These are phyloP conservation scores for Pezicula neosporulosa DNA, from an alignment of 2,329 filamentous ascomycete genomes.

Conservation along the genomic window DNA sequence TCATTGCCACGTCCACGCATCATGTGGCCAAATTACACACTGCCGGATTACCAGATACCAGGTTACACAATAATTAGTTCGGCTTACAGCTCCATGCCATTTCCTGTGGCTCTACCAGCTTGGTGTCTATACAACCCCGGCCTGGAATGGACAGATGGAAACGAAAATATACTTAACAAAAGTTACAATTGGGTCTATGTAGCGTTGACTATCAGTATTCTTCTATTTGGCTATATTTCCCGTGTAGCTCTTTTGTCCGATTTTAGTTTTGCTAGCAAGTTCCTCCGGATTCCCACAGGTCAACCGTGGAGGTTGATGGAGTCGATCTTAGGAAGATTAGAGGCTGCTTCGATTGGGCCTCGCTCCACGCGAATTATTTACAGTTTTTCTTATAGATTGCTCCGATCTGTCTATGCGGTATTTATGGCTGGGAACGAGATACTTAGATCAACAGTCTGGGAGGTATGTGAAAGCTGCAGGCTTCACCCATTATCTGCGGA, in stretches of 20 bases:
- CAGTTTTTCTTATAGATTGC: background rate
- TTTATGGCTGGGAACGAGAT: background rate
- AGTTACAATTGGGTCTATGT: background rate
- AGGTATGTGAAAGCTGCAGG: background rate
- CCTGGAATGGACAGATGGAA: background rate
- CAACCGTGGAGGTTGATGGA: background rate
- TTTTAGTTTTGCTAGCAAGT: background rate
- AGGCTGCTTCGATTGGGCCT: no score
- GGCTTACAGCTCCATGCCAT: no score
- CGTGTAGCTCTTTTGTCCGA: background rate
- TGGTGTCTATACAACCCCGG: conserved; percentile 5
- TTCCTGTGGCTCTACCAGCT: background rate
- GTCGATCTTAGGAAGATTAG: background rate
- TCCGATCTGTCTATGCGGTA: background rate
- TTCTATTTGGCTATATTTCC: background rate
- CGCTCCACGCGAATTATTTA: no score
- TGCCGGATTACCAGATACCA: no score
- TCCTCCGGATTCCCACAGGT: background rate
- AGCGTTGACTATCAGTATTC: background rate
- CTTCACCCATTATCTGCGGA: background rate
- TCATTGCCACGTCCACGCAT: no score
- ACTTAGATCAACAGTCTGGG: background rate
- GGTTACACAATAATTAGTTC: no score
- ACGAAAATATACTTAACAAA: background rate
- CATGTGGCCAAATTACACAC: no score